Evolutionary conservation across 2,329 filamentous ascomycete genomes (phyloP).

Genomic region (Aspergillus sp.): DNA sequence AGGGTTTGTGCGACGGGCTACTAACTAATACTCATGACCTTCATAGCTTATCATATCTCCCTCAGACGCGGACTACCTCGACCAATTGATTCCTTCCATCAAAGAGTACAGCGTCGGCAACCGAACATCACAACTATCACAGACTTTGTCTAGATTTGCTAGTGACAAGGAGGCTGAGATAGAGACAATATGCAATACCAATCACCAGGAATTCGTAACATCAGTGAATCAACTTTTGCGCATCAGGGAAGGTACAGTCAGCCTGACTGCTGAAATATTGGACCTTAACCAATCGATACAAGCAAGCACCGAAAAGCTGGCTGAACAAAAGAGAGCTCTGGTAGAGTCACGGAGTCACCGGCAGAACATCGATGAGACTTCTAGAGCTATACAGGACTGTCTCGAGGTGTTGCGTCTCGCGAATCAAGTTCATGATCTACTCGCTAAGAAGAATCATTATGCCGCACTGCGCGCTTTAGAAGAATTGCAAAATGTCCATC

Average conservation of each 20-base stretch:
- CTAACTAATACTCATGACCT: constrained; percentile 14
- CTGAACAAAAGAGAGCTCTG: constrained; percentile 88
- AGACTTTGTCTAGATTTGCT: constrained; percentile 78
- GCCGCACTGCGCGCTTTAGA: constrained; percentile 90
- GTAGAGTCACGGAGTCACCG: constrained; percentile 90
- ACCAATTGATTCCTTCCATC: constrained; percentile 90
- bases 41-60: constrained; percentile 85
- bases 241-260: constrained; percentile 86
- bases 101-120: constrained; percentile 82
- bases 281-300: constrained; percentile 94
- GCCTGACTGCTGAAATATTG: constrained; percentile 85
- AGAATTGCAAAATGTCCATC: constrained; percentile 92
- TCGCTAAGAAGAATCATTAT: constrained; percentile 93
- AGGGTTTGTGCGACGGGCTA: not conserved
- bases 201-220: constrained; percentile 93
- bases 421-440: constrained; percentile 89
- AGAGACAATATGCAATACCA: constrained; percentile 89
- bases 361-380: constrained; percentile 93
- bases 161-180: constrained; percentile 87
- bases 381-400: constrained; percentile 83
- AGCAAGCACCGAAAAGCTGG: constrained; percentile 88
- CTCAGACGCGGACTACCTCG: constrained; percentile 89
- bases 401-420: constrained; percentile 88
- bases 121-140: constrained; percentile 70
- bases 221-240: constrained; percentile 93